These are phyloP conservation scores for Aspergillus uvarum DNA, from an alignment of 2,329 filamentous ascomycete species.

Conservation along the genomic window DNA sequence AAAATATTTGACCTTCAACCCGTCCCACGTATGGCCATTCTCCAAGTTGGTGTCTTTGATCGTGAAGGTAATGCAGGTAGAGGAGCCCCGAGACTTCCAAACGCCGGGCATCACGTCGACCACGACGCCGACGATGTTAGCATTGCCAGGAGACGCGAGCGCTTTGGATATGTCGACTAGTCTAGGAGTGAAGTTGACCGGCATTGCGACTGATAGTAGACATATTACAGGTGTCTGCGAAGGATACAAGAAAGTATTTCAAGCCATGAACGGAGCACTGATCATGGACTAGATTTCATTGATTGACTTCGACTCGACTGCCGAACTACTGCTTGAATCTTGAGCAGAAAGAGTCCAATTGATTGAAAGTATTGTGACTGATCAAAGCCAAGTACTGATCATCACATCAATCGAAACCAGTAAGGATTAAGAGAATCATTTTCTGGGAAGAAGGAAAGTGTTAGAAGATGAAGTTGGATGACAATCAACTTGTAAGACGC, in stretches of 20 bases:
- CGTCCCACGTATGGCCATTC: constrained; percentile 42
- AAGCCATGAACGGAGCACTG: neutral
- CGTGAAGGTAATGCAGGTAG: constrained; percentile 62
- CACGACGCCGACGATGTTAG: constrained; percentile 70
- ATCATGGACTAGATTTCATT: neutral
- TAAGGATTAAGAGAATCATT: neutral
- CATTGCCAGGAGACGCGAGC: constrained; percentile 34
- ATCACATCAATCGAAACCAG: neutral
- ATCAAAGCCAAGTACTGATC: neutral
- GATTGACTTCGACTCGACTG: neutral
- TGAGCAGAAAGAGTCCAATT: too few relatives aligned
- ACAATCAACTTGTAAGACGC: neutral
- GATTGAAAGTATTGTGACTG: neutral
- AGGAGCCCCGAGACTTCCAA: constrained; percentile 51
- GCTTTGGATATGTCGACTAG: constrained; percentile 52
- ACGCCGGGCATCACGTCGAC: constrained; percentile 60
- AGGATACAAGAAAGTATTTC: neutral
- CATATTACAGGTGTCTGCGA: neutral
- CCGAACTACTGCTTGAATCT: neutral
- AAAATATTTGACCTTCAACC: constrained; percentile 62
- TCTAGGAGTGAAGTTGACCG: constrained; percentile 21
- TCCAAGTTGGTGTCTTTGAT: constrained; percentile 58
- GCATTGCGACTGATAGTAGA: constrained; percentile 2
- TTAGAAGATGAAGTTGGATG: neutral
- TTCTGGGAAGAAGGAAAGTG: neutral